Percentiles rank a stretch among this genome's conserved stretches.
Evolutionary conservation across 768 basidiomycete genomes (phyloP).

Genomic region (Russula ochroleuca): DNA sequence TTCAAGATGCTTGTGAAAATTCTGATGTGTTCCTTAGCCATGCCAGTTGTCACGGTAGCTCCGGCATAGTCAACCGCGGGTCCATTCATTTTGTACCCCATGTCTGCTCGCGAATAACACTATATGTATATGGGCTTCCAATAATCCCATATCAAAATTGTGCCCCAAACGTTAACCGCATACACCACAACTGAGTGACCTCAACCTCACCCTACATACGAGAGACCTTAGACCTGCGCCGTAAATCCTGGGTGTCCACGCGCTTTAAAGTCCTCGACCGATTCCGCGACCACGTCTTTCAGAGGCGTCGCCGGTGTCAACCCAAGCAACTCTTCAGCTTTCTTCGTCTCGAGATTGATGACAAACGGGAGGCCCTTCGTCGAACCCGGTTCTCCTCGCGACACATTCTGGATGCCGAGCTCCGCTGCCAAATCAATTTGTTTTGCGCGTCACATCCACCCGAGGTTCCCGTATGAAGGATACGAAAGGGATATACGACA

Average conservation of each 20-base stretch:
- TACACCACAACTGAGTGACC: not conserved
- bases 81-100: too few relatives aligned
- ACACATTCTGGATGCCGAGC: slow-evolving; percentile 8
- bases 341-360: not conserved
- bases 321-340: slow-evolving; percentile 11
- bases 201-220: not conserved
- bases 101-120: too few relatives aligned
- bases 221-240: not conserved
- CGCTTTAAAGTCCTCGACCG: slow-evolving; percentile 13
- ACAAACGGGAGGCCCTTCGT: not conserved
- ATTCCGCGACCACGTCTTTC: slow-evolving; percentile 13
- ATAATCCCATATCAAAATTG: not conserved
- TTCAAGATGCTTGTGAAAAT: too few relatives aligned
- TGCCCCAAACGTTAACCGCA: not conserved
- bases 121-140: too few relatives aligned
- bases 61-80: too few relatives aligned
- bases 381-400: slow-evolving; percentile 16
- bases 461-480: not conserved
- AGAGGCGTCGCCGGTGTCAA: not conserved
- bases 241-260: slow-evolving; percentile 19
- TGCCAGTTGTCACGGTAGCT: too few relatives aligned
- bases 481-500: not conserved
- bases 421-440: slow-evolving; percentile 16
- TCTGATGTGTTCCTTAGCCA: too few relatives aligned
- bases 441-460: not conserved